Evolutionary conservation across 2,329 filamentous ascomycete genomes (phyloP).

Genomic region (Aspergillus costaricaensis): DNA sequence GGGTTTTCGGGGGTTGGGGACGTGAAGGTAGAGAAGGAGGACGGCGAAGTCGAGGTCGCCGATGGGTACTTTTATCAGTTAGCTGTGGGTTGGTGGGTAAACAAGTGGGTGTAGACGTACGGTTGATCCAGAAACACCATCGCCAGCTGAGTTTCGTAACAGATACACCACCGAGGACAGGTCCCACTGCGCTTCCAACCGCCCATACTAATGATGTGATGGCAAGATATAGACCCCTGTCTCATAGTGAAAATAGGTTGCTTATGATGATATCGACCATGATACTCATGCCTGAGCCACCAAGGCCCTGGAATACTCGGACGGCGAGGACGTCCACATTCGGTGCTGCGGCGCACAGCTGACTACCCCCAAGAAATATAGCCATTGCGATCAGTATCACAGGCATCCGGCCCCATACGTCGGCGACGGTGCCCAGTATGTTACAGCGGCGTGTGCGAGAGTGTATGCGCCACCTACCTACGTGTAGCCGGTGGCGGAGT

Average conservation of each 20-base stretch:
- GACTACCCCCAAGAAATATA: conserved; percentile 52
- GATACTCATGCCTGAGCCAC: conserved; percentile 54
- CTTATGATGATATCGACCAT: conserved; percentile 56
- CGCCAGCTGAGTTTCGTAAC: conserved; percentile 46
- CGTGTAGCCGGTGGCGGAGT: conserved; percentile 13
- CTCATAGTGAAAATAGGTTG: conserved; percentile 55
- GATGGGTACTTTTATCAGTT: conserved; percentile 39
- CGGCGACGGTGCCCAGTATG: background rate
- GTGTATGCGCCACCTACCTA: conserved; percentile 11
- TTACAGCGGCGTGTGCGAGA: background rate
- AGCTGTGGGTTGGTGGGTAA: no score
- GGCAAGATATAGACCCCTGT: conserved; percentile 53
- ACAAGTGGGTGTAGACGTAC: no score
- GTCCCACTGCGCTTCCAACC: conserved; percentile 54
- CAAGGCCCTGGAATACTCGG: conserved; percentile 55
- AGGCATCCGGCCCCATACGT: conserved; percentile 11
- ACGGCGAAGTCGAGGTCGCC: conserved; percentile 51
- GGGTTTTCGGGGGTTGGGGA: conserved; percentile 56
- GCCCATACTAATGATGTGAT: conserved; percentile 56
- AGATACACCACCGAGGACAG: conserved; percentile 55
- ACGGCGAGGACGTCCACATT: conserved; percentile 56
- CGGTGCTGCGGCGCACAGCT: conserved; percentile 49
- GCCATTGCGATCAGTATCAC: conserved; percentile 36
- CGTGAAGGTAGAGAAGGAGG: conserved; percentile 53
- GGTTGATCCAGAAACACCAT: conserved; percentile 60